A percentile compares a stretch with the other conserved stretches of the same genome.
phyloP scores from a whole-genome alignment of 345 rosid genomes.

The Citrus inodora region DNA sequence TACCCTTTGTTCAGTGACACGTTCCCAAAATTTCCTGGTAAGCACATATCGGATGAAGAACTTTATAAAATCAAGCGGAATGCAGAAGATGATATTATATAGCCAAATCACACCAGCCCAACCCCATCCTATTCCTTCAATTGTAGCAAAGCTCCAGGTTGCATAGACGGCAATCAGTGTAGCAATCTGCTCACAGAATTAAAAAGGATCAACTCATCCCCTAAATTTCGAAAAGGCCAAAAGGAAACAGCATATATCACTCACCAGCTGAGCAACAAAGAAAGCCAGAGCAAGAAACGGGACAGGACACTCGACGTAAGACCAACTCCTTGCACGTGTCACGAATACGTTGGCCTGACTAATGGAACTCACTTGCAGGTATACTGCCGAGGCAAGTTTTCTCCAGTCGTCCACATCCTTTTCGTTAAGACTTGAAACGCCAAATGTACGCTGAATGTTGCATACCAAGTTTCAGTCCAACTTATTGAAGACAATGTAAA shows the following conservation, averaged over 20 bases:
- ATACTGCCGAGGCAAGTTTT: slow-evolving; percentile 55
- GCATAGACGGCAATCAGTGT: slow-evolving; percentile 56
- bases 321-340: slow-evolving; percentile 56
- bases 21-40: slow-evolving; percentile 58
- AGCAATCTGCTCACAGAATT: slow-evolving; percentile 36
- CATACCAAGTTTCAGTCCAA: not conserved
- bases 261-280: slow-evolving; percentile 47
- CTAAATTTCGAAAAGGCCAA: no score
- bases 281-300: slow-evolving; percentile 43
- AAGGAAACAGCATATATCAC: not conserved
- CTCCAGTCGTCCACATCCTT: slow-evolving; percentile 25
- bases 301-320: slow-evolving; percentile 53
- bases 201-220: not conserved
- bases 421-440: slow-evolving; percentile 47
- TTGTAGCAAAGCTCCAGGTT: slow-evolving; percentile 51
- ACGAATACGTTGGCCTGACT: slow-evolving; percentile 70
- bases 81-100: slow-evolving; percentile 42
- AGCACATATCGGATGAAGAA: slow-evolving; percentile 47
- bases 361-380: slow-evolving; percentile 62
- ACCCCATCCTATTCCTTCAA: slow-evolving; percentile 58
- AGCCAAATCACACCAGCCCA: slow-evolving; percentile 67
- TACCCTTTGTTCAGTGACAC: slow-evolving; percentile 62
- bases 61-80: slow-evolving; percentile 53
- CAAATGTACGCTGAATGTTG: slow-evolving; percentile 39
- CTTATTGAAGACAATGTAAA: not conserved